These are phyloP conservation scores for Chrysoporthe puriensis DNA, from an alignment of 2,329 filamentous ascomycete genomes.

Conservation along the genomic window DNA sequence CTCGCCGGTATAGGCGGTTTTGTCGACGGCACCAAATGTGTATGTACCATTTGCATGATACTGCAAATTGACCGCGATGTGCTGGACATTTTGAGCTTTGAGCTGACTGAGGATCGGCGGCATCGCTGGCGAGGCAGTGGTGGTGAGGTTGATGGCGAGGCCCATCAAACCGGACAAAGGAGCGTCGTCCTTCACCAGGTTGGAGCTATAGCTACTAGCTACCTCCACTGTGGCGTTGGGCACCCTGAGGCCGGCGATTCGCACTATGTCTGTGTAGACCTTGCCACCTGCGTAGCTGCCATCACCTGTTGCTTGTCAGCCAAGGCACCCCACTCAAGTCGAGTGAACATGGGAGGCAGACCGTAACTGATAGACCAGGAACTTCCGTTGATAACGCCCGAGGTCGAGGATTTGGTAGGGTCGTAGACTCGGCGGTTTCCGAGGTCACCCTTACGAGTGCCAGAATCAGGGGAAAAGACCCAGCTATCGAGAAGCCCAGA, in stretches of 20 bases:
- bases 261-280: conserved; percentile 55
- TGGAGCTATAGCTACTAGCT: conserved; percentile 47
- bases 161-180: conserved; percentile 56
- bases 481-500: conserved; percentile 44
- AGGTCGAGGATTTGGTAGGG: conserved; percentile 50
- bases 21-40: conserved; percentile 55
- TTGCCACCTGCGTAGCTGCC: conserved; percentile 49
- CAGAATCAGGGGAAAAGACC: conserved; percentile 54
- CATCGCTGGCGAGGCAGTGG: conserved; percentile 47
- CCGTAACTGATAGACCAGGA: conserved; percentile 55
- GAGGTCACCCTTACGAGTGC: conserved; percentile 47
- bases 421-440: conserved; percentile 50
- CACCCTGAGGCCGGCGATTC: conserved; percentile 49
- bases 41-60: conserved; percentile 53
- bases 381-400: conserved; percentile 44
- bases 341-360: conserved; percentile 41
- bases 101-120: conserved; percentile 52
- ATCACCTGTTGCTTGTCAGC: conserved; percentile 41
- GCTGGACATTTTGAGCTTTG: conserved; percentile 39
- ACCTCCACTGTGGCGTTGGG: conserved; percentile 53
- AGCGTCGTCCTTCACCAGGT: conserved; percentile 45
- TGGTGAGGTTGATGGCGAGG: conserved; percentile 51
- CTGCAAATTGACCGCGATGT: conserved; percentile 56
- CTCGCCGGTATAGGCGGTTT: conserved; percentile 42
- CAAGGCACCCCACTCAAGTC: too few relatives aligned